Conservation (phyloP, 108 stramenopile species). For the Nannochloropsis granulata region DNA sequence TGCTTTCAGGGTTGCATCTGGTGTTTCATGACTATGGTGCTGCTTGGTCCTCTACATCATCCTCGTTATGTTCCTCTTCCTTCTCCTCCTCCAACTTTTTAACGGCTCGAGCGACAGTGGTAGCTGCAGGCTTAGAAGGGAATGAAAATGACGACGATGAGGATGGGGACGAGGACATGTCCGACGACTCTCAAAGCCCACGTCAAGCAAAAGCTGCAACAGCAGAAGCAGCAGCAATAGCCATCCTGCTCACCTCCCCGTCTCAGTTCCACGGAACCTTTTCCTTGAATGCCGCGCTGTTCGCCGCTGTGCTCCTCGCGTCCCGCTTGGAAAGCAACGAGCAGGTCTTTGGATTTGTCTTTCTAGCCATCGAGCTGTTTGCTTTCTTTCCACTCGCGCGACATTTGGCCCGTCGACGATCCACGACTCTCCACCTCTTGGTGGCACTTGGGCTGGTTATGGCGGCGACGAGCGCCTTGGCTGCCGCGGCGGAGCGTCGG, state of each 20-base stretch:
- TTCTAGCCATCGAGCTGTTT: conserved; percentile 32
- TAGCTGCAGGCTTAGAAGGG: not conserved
- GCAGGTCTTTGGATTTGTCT: conserved; percentile 30
- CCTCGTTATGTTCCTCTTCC: not conserved
- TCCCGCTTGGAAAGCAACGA: conserved; percentile 40
- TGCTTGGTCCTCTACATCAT: not conserved
- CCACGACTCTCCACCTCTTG: not conserved
- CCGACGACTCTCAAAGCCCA: not conserved
- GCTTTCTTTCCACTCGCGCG: conserved; percentile 29
- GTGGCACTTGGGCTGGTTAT: conserved; percentile 8
- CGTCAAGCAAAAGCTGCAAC: conserved; percentile 10
- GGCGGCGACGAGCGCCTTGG: conserved; percentile 6
- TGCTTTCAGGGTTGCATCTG: conserved; percentile 27
- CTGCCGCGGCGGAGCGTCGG: conserved; percentile 1
- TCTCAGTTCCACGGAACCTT: conserved; percentile 14
- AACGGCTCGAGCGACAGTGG: not conserved
- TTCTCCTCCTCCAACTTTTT: not conserved
- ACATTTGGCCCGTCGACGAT: not conserved
- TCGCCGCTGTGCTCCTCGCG: conserved; percentile 39
- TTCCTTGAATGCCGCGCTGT: conserved; percentile 42
- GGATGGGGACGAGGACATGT: not conserved
- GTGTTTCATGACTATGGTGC: conserved; percentile 38
- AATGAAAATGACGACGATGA: not conserved
- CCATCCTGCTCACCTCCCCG: not conserved
- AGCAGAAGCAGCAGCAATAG: conserved; percentile 1